phyloP scores from a whole-genome alignment of 2,329 filamentous ascomycete genomes.

The Neofusicoccum sp. region DNA sequence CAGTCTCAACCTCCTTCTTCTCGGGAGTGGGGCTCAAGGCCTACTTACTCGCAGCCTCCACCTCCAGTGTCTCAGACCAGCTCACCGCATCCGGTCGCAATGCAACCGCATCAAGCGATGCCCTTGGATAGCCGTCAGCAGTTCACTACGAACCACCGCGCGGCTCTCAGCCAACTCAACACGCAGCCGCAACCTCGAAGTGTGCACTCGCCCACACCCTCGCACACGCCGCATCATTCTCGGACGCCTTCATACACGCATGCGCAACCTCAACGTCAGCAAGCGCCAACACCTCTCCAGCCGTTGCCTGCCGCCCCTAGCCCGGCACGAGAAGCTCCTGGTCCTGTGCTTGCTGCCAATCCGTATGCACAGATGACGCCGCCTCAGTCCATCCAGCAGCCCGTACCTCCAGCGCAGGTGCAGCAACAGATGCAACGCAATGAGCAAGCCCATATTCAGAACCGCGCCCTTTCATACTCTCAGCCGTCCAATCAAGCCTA shows the following conservation, averaged over 20 bases:
- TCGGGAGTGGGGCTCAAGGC: conserved; percentile 3
- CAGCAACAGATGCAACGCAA: conserved; percentile 13
- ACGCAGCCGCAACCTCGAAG: conserved; percentile 5
- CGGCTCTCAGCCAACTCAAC: conserved; percentile 15
- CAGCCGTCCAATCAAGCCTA: conserved; percentile 6
- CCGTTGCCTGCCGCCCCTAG: conserved; percentile 1
- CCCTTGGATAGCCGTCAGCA: conserved; percentile 3
- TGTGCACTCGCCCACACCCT: conserved; percentile 14
- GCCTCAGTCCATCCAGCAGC: conserved; percentile 9
- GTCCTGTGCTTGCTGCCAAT: conserved; percentile 9
- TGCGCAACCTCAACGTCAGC: conserved; percentile 11
- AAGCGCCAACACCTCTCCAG: conserved; percentile 13
- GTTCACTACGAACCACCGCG: conserved; percentile 1
- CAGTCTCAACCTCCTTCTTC: conserved; percentile 15
- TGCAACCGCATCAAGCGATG: neutral
- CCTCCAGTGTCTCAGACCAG: conserved; percentile 2
- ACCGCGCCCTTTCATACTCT: conserved; percentile 5
- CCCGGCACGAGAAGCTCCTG: neutral
- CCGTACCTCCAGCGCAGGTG: neutral
- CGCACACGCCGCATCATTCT: conserved; percentile 12
- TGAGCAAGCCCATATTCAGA: conserved; percentile 3
- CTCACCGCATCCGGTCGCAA: conserved; percentile 7
- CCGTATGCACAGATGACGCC: conserved; percentile 17
- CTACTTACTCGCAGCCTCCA: conserved; percentile 6
- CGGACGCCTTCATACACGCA: conserved; percentile 16